Base-by-base conservation (phyloP, 2,329 filamentous ascomycete genomes). In the Botryotinia globosa region DNA sequence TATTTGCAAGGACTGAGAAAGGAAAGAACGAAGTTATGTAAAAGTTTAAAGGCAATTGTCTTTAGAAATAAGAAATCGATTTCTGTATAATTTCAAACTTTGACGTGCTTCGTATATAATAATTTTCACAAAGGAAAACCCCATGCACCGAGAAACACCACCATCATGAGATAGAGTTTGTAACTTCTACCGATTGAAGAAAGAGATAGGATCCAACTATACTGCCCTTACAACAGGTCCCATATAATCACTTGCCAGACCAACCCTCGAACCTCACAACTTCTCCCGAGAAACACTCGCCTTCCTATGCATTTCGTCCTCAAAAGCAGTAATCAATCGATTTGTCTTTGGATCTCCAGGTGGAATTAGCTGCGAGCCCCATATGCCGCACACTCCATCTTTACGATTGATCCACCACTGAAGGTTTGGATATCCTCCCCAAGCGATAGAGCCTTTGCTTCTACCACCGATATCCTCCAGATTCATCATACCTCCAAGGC, bases 351-450 rank as follows among this genome's bases (percentile, higher is more conserved):
- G 34, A 77, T 86, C 84, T 1, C 82, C 84, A 1, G 82, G 79
- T 14, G 84, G 84, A 62, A 82, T 65, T 16, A 85, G 77, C 76
- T 85, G 84, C 72, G 82, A 82, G 0, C 80, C 83, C 74, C 84
- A 84, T 25, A 83, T 78, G 14, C 82, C 81, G 63, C 81, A 83
- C 8, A 86, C 32, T 1, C 83, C 84, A 9, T 81, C 80, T 45
- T 80, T 77, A 2, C 82, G 74, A 77, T 82, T 81, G 78, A 84
- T 76, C 74, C 83, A 82, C 85, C 85, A 87, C 29, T 82, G 81
- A 6, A 84, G 74, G 76, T 87, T 87, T 18, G 82, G 80, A 73
- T 84, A 81, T 0, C 85, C 85, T 62, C 82, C 80, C 85, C 85
- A 87, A 8, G 78, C 78, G 74, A 86, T 1, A 82, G 83, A 44